Percentiles rank a stretch among this genome's conserved stretches.
Evolutionary conservation across 2,329 filamentous ascomycete genomes (phyloP).

Genomic region (Uncinocarpus reesii): DNA sequence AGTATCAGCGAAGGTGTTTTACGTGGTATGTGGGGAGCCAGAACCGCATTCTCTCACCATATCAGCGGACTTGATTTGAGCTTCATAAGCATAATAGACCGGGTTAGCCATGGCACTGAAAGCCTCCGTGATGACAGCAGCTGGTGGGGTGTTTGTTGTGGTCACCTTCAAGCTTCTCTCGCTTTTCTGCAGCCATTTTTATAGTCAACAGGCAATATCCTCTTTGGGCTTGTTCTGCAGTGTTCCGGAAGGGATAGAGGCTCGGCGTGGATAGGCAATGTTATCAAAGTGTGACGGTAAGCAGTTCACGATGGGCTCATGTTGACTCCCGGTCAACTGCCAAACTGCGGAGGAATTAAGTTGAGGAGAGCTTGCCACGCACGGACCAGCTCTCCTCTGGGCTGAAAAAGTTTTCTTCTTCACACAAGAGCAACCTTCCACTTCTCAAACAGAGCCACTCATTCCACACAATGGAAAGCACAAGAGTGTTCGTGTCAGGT

Average conservation of each 20-base stretch:
- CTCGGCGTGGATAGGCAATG: neutral
- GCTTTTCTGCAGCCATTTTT: conserved; percentile 43
- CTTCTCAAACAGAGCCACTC: conserved; percentile 8
- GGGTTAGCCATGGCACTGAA: neutral
- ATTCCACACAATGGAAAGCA: conserved; percentile 57
- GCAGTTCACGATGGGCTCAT: neutral
- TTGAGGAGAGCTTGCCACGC: conserved; percentile 15
- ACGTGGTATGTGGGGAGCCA: conserved; percentile 9
- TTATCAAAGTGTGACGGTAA: neutral
- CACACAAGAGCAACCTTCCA: conserved; percentile 3
- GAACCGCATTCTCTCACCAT: conserved; percentile 57
- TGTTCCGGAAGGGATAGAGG: conserved; percentile 1
- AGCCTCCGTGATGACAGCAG: neutral
- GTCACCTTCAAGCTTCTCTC: conserved; percentile 67
- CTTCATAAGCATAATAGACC: conserved; percentile 41
- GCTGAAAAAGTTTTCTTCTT: conserved; percentile 5
- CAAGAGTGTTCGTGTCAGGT: conserved; percentile 60
- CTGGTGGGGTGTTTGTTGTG: neutral
- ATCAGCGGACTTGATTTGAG: conserved; percentile 94
- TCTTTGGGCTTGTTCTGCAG: neutral
- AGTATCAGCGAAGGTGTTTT: conserved; percentile 17
- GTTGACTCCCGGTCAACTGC: neutral
- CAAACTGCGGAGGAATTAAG: too few species aligned
- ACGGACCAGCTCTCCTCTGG: conserved; percentile 22
- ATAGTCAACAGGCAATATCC: neutral